Percentiles rank a stretch among this genome's conserved stretches.
Conservation (phyloP, 2,329 filamentous ascomycete species). For the Ophiosphaerella korrae region DNA sequence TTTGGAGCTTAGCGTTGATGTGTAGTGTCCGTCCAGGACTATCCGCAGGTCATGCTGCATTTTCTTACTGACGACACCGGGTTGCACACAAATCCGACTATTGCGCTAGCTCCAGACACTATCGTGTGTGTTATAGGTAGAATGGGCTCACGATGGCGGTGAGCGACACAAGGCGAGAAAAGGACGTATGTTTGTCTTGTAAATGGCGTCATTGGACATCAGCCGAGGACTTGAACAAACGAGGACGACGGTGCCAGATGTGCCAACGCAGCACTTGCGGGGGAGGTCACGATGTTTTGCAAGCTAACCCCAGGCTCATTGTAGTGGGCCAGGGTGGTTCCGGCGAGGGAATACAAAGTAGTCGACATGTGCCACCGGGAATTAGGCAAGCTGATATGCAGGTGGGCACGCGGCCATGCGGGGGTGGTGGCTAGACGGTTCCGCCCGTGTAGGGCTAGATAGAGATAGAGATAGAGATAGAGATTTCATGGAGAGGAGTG, state of each 20-base stretch:
- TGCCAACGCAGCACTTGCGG: conserved; percentile 19
- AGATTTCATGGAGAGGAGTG: too few species aligned
- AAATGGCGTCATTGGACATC: conserved; percentile 23
- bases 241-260: conserved; percentile 5
- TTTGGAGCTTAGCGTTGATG: too few species aligned
- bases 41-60: too few species aligned
- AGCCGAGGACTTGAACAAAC: conserved; percentile 5
- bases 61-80: too few species aligned
- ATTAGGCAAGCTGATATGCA: conserved; percentile 8
- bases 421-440: not conserved
- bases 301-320: not conserved
- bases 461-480: not conserved
- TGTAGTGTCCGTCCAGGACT: too few species aligned
- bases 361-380: not conserved
- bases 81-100: too few species aligned
- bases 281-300: conserved; percentile 15
- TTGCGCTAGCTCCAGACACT: not conserved
- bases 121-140: not conserved
- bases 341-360: not conserved
- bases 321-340: not conserved
- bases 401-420: conserved; percentile 22
- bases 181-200: not conserved
- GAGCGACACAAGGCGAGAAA: conserved; percentile 5
- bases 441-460: not conserved
- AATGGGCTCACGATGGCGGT: conserved; percentile 19